Base-by-base conservation (phyloP, 2,329 filamentous ascomycete species). In the Kalmusia sp. region DNA sequence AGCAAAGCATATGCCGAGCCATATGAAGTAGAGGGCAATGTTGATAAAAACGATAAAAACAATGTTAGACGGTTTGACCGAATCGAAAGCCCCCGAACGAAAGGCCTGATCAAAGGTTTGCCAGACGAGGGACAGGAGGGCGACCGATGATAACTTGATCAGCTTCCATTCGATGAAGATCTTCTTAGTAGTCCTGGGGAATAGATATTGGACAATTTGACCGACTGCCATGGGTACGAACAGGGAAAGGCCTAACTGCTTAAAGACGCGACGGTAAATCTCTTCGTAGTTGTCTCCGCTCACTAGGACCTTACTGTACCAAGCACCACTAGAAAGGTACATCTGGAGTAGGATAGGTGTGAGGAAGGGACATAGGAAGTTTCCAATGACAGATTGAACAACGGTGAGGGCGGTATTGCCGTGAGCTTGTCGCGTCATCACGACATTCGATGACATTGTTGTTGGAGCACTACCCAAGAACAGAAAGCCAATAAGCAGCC, bases 371-470 rank as follows among this genome's bases (percentile, higher is more conserved):
- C 88, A 88, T 0, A 87, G 75, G 8, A 90, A 80, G 70, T 91
- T 91, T 25, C 87, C 88, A 38, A 91, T 76, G 7, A 90, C 81
- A 1, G 89, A 87, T 65, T 90, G 87, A 27, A 90, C 87, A 0
- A 77, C 67, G 0, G 72, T 74, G 3, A 75, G 62, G 1, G 72
- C 72, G 0, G 69, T 61, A 37, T 91, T 89, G 4, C 88, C 88
- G 31, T 87, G 84, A 0, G 88, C 84, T 33, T 84, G 80, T 22
- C 87, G 77, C 5, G 88, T 91, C 87, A 91, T 90, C 34, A 91
- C 86, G 6, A 90, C 86, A 68, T 91, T 91, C 39, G 85, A 89
- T 6, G 86, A 83, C 63, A 91, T 88, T 0, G 88, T 91, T 0
- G 88, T 91, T 1, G 88, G 87, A 4, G 89, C 83, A 64, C 84